phyloP scores from a whole-genome alignment of 2,329 filamentous ascomycete species.

The Fusarium sp. region DNA sequence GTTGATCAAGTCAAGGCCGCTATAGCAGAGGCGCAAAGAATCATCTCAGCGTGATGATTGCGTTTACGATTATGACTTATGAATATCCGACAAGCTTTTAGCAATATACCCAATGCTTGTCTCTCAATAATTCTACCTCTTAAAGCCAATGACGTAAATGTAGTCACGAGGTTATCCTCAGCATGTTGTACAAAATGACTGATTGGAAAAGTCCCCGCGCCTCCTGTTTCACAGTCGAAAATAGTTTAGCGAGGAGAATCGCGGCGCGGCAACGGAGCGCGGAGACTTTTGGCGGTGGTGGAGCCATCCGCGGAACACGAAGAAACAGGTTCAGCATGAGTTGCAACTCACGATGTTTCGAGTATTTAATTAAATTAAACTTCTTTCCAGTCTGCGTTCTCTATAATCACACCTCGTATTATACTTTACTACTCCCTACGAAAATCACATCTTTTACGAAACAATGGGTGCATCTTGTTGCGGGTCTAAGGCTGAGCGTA shows the following conservation, averaged over 20 bases:
- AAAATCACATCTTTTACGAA: not conserved
- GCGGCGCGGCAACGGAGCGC: conserved; percentile 13
- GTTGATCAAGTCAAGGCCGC: conserved; percentile 21
- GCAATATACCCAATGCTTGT: not conserved
- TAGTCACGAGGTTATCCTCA: not conserved
- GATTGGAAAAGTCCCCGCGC: not conserved
- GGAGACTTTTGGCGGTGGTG: conserved; percentile 1
- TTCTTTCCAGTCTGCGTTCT: not conserved
- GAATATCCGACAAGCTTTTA: not conserved
- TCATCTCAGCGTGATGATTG: not conserved
- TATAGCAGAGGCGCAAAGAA: conserved; percentile 2
- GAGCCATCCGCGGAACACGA: not conserved
- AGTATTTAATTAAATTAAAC: not conserved
- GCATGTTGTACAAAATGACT: not conserved
- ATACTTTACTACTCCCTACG: rapidly evolving
- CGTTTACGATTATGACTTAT: not conserved
- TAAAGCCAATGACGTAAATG: not conserved
- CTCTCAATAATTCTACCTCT: not conserved
- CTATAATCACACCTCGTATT: not conserved
- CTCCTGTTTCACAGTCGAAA: not conserved
- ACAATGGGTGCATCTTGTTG: conserved; percentile 11
- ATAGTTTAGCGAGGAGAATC: not conserved
- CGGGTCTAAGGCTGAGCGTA: not conserved
- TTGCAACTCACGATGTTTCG: not conserved
- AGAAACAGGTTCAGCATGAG: not conserved